phyloP scores from a whole-genome alignment of 148 eudicot genomes.

The Selenicereus undatus region DNA sequence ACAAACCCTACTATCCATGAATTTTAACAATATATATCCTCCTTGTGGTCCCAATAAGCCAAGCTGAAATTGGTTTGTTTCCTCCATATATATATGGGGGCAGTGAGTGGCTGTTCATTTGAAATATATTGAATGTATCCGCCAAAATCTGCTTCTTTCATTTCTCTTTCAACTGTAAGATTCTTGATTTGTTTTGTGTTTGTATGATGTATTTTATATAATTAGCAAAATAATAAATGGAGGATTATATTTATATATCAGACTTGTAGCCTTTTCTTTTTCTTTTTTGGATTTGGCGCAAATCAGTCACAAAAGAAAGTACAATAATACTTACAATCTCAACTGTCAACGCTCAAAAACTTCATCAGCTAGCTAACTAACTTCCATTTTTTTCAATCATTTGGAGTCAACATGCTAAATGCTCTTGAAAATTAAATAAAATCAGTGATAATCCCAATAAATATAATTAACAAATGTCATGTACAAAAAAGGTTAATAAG shows the following conservation, averaged over 20 bases:
- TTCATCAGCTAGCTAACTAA: too few relatives aligned
- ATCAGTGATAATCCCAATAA: too few relatives aligned
- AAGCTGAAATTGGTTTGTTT: not conserved
- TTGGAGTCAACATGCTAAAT: too few relatives aligned
- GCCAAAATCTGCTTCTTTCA: not conserved
- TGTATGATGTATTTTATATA: not conserved
- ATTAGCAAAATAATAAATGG: not conserved
- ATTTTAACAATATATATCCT: not conserved
- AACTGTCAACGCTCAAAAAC: too few relatives aligned
- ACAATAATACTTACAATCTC: too few relatives aligned
- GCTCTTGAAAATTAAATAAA: too few relatives aligned
- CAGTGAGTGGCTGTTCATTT: not conserved
- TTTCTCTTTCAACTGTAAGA: not conserved
- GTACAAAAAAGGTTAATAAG: too few relatives aligned
- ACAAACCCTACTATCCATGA: not conserved
- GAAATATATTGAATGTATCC: not conserved
- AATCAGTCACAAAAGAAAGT: too few relatives aligned
- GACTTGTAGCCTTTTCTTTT: too few relatives aligned
- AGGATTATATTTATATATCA: not conserved
- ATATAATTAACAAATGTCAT: too few relatives aligned
- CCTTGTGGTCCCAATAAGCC: not conserved
- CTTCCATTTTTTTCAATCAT: too few relatives aligned
- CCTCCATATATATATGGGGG: not conserved
- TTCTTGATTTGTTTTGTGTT: not conserved
- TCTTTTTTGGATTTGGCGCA: too few relatives aligned